Base-by-base conservation (phyloP, 129 eudicot genomes). In the Lactuca saligna region DNA sequence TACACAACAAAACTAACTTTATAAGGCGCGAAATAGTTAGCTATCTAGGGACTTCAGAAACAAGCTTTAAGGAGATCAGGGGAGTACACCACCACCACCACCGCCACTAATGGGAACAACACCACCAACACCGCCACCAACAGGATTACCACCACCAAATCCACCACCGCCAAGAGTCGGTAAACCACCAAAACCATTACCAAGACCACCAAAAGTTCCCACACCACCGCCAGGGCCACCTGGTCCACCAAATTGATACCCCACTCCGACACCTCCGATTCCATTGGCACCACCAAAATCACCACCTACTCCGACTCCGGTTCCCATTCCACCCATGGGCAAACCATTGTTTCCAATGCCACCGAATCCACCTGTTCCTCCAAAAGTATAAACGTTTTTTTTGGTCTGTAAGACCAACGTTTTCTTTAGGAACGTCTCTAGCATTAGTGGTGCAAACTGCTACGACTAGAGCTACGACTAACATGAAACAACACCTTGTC, bases 271-370 rank as follows among this genome's bases (percentile, higher is more conserved):
- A 49, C 77, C 83, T 57, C 83, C 86, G 3, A 74, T 14, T 10
- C 83, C 80, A 25, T 58, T 46, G 10, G 69, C 79, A 20, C 83
- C 86, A 12, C 79, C 79, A 41, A 78, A 14, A 60, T 69, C 70
- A 49, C 86, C 86, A 13, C 83, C 83, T 14, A 69, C 46, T 3
- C 82, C 82, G 5, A 82, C 78, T 8, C 83, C 83, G 0, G 71
- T 80, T 12, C 83, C 83, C 46, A 68, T 17, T 14, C 86, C 86
- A 0, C 86, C 86, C 25, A 74, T 59, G 25, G 85, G 85, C 17
- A 62, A 57, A 14, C 85, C 85, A 42, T 77, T 68, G 76, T 65
- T 41, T 35, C 82, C 85, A 17, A 81, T 7, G 66, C 85, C 85
- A 42, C 12, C 44, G 35, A 66, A 81, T 31, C 73, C 73, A 3